Percentiles rank a stretch among this genome's conserved stretches.
Evolutionary conservation across 169 alveolate species (phyloP).

Genomic region (Theileria luwenshuni): DNA sequence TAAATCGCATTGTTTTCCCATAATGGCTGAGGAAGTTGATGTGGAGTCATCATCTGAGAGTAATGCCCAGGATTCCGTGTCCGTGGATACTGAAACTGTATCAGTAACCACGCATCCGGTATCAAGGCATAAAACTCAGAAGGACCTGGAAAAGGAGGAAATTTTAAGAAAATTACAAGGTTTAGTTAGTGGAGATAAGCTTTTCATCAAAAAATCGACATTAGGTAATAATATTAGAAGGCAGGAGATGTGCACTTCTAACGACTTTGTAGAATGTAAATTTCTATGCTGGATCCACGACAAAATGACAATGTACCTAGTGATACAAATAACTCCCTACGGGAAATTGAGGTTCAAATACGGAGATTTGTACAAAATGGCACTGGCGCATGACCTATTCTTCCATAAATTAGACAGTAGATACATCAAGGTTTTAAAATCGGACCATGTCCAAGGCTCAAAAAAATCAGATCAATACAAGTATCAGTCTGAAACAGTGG

Average conservation of each 20-base stretch:
- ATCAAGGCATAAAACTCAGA: constrained; percentile 20
- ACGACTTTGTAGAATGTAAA: constrained; percentile 52
- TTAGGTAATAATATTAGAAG: constrained; percentile 11
- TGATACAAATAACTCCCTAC: constrained; percentile 39
- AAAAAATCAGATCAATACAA: not conserved
- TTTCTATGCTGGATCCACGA: constrained; percentile 44
- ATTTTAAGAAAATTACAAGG: constrained; percentile 47
- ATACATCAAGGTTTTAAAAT: not conserved
- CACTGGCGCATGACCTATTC: constrained; percentile 34
- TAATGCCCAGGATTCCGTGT: not conserved
- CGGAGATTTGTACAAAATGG: constrained; percentile 61
- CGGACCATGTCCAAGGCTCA: constrained; percentile 1
- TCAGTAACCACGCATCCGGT: not conserved
- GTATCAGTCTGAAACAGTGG: not conserved
- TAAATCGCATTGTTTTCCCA: not conserved
- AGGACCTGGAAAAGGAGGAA: constrained; percentile 62
- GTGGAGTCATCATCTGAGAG: not conserved
- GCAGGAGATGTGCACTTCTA: constrained; percentile 9
- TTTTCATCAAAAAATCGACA: constrained; percentile 36
- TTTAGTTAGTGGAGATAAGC: constrained; percentile 47
- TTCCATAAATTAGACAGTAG: constrained; percentile 49
- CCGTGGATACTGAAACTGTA: not conserved
- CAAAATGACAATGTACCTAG: constrained; percentile 26
- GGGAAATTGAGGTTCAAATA: constrained; percentile 46
- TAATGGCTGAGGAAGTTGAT: not conserved